These are phyloP conservation scores for Yamadazyma scolyti DNA, from an alignment of 805 yeast genomes.

Conservation along the genomic window DNA sequence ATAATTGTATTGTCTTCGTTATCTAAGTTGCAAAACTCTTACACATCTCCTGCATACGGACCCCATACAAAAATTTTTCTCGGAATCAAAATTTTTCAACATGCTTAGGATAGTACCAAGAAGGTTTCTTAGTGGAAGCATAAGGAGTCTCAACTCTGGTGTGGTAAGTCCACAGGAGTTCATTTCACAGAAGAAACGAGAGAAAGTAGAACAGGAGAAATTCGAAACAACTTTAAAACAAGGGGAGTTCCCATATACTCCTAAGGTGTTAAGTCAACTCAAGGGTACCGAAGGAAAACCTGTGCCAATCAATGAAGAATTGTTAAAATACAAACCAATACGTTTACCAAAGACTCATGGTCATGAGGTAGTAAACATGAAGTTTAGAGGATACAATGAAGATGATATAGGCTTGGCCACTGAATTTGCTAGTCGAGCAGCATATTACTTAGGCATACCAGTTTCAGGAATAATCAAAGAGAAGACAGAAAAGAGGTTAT, in stretches of 20 bases:
- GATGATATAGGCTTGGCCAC: conserved; percentile 70
- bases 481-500: conserved; percentile 70
- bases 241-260: conserved; percentile 25
- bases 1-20: too few relatives aligned
- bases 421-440: conserved; percentile 87
- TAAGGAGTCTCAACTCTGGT: conserved; percentile 1
- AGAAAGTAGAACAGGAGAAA: conserved; percentile 17
- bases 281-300: conserved; percentile 42
- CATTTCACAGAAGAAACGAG: conserved; percentile 21
- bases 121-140: conserved; percentile 10
- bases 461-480: conserved; percentile 70
- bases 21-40: too few relatives aligned
- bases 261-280: conserved; percentile 23
- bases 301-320: conserved; percentile 79
- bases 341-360: conserved; percentile 65
- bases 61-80: too few relatives aligned
- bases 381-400: conserved; percentile 67
- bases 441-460: conserved; percentile 86
- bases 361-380: conserved; percentile 72
- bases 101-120: too few relatives aligned
- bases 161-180: conserved; percentile 26
- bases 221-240: conserved; percentile 25
- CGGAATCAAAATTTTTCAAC: not conserved
- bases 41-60: too few relatives aligned
- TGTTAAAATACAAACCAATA: conserved; percentile 78